Evolutionary conservation across 2,329 filamentous ascomycete species (phyloP).

Genomic region (Coleophoma eucalyptorum): DNA sequence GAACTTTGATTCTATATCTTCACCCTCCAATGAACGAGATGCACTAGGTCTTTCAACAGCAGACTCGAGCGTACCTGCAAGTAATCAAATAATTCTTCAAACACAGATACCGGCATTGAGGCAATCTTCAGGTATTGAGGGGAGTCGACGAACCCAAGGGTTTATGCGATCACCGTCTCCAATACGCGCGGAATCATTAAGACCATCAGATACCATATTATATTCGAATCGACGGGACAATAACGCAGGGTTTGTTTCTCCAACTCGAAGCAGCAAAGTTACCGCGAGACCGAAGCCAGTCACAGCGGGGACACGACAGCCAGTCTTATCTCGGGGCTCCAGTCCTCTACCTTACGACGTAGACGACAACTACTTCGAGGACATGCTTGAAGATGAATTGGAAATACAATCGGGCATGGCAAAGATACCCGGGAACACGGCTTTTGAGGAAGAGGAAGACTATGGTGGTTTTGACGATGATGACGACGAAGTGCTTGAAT

Average conservation of each 20-base stretch:
- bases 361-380: conserved; percentile 19
- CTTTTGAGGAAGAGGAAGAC: conserved; percentile 1
- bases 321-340: conserved; percentile 14
- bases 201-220: too few relatives aligned
- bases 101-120: conserved; percentile 20
- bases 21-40: conserved; percentile 4
- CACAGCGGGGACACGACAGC: conserved; percentile 7
- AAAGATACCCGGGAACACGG: neutral
- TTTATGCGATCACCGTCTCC: neutral
- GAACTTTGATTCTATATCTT: neutral
- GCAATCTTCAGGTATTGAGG: conserved; percentile 1
- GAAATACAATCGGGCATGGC: conserved; percentile 10
- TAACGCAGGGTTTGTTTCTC: neutral
- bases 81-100: conserved; percentile 24
- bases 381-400: conserved; percentile 20
- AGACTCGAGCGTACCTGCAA: conserved; percentile 16
- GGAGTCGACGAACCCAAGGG: neutral
- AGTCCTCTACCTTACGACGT: conserved; percentile 14
- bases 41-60: conserved; percentile 2
- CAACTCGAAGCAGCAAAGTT: neutral
- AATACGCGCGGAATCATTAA: neutral
- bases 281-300: neutral
- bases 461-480: conserved; percentile 13
- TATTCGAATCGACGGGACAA: neutral
- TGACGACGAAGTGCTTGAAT: conserved; percentile 31